Base-by-base conservation (phyloP, 202 grass and related monocot species). In the Digitaria exilis region DNA sequence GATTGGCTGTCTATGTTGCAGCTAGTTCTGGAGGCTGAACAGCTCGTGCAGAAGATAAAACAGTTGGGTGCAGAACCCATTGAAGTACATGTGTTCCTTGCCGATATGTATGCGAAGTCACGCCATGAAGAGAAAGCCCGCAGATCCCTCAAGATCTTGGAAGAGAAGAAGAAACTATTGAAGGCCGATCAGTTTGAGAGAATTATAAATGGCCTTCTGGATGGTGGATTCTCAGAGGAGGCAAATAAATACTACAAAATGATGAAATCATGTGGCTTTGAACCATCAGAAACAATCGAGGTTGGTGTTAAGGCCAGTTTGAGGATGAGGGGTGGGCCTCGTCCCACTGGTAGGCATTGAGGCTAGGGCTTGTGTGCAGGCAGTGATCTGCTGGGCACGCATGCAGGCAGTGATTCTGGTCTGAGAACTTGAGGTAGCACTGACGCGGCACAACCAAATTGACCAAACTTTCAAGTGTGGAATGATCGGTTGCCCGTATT, bases 51-150 rank as follows among this genome's bases (percentile, higher is more conserved):
- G 46, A 87, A 84, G 73, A 89, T 94, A 80, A 89, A 54, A 11
- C 87, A 95, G 69, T 59, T 71, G 10, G 96, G 93, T 75, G 75
- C 88, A 60, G 77, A 87, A 18, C 89, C 80, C 37, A 84, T 92
- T 55, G 89, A 98, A 78, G 68, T 98, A 26, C 93, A 93, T 87
- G 83, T 98, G 48, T 88, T 83, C 57, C 92, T 98, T 65, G 94
- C 89, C 17, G 83, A 81, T 80, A 95, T 95, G 90, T 98, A 98
- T 24, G 89, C 91, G 11, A 93, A 85, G 61, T 87, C 81, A 58
- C 66, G 25, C 0, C 81, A 82, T 37, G 89, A 87, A 66, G 77
- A 87, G 48, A 95, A 90, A 82, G 74, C 80, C 76, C 91, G 77
- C 69, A 91, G 78, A 52, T 91, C 89, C 50, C 84, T 96, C 57